Evolutionary conservation across 2,329 filamentous ascomycete genomes (phyloP), one percentile per base, ranked within the genome.

Genomic region (Juglanconis sp.): DNA sequence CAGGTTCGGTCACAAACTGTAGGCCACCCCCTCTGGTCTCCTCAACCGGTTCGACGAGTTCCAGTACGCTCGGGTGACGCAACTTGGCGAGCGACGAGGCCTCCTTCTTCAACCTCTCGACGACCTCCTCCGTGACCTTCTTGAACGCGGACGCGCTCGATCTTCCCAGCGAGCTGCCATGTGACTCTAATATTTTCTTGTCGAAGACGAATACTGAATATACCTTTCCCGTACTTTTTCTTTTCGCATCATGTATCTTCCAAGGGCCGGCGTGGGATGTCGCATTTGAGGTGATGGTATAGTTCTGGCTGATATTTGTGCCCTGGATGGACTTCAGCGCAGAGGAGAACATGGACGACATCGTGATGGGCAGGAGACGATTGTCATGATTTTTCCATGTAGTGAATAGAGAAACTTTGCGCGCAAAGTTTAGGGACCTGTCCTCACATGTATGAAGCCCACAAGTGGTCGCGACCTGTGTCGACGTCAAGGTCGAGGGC

Each of bases 191-290:
- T 1, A 86, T 85, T 76, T 96, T 96, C 72, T 87, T 88, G 66
- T 99, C 95, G 73, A 98, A 97, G 66, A 98, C 87, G 70, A 98
- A 99, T 66, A 98, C 87, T 15, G 93, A 97, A 58, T 89, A 95
- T 7, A 88, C 75, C 73, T 95, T 96, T 66, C 91, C 91, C 0
- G 92, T 96, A 35, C 90, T 92, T 77, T 97, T 98, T 78, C 96
- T 96, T 80, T 96, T 98, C 61, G 91, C 93, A 77, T 97, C 93
- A 81, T 94, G 94, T 70, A 99, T 95, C 79, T 92, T 96, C 95
- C 95, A 99, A 61, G 93, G 91, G 17, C 95, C 95, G 15, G 93
- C 91, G 56, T 86, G 86, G 55, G 92, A 90, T n/a, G 86, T 88
- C 10, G 90, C 85, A 62, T 85, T 86, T 32, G 87, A 82, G 30